Evolutionary conservation across 2,329 filamentous ascomycete species (phyloP), one percentile per base, ranked within the genome.

Genomic region (Colletotrichum acutatum): DNA sequence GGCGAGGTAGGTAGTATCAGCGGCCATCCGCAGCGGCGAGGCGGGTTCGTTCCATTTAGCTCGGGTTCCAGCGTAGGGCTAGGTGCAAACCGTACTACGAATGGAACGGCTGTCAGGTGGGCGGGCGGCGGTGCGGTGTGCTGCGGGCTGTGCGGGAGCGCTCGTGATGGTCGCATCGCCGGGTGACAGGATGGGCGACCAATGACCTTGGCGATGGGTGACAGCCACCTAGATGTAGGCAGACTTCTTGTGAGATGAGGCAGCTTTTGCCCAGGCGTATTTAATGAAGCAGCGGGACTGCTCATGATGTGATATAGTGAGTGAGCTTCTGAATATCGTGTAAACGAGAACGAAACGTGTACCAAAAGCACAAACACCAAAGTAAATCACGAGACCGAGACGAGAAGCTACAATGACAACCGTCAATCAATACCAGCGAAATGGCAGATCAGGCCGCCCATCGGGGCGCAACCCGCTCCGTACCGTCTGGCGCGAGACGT

Each of bases 401-500:
- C 42, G 42, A 49, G 42, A 56, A 46, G 32, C 9, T 6, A 61
- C 14, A 28, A 73, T 71, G 60, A 92, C 88, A 89, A 92, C 91
- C 77, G 88, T 89, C 77, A 91, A 88, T 66, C 91, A 92, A 72
- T 91, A 87, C 8, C 91, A 89, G 71, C 88, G 87, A 83, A 86
- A 89, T 0, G 89, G 89, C 1, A 87, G 82, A 74, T 90, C 84
- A 12, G 84, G 80, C 16, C 90, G 79, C 37, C 82, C 82, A 74
- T 82, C 86, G 19, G 88, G 87, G 30, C 82, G 62, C 62, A 74
- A 69, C 14, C 72, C 72, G 28, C 32, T 74, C 57, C 59, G 56
- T 30, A 74, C 72, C 26, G 65, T 82, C 46, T 79, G 79, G 77
- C 78, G 78, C 64, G 80, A 77, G 74, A 82, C 81, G n/a, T 78